Conservation (phyloP, 2,329 filamentous ascomycete species). For the Alternaria burnsii region DNA sequence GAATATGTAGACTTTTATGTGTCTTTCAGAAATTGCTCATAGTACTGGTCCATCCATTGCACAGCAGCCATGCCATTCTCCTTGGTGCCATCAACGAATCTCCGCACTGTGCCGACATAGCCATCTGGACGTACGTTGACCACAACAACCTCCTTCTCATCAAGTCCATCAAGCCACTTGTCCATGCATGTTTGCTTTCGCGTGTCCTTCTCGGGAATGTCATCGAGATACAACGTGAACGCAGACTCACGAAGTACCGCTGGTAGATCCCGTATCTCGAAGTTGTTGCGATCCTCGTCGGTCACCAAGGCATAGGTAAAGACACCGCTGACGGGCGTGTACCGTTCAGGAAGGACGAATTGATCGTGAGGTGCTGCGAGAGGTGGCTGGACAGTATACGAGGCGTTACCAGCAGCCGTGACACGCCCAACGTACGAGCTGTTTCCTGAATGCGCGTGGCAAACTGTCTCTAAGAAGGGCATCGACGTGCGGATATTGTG, state of each 20-base stretch:
- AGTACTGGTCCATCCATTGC: slow-evolving; percentile 62
- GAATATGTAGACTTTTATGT: slow-evolving; percentile 11
- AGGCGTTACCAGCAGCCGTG: slow-evolving; percentile 66
- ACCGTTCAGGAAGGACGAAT: slow-evolving; percentile 72
- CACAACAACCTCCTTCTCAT: slow-evolving; percentile 66
- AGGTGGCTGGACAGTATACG: slow-evolving; percentile 68
- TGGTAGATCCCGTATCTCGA: slow-evolving; percentile 74
- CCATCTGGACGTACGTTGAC: slow-evolving; percentile 77
- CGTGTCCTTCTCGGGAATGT: slow-evolving; percentile 66
- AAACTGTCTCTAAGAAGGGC: slow-evolving; percentile 68
- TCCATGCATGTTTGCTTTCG: slow-evolving; percentile 64
- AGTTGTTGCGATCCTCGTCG: slow-evolving; percentile 66
- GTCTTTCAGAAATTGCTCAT: slow-evolving; percentile 56
- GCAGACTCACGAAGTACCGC: slow-evolving; percentile 68
- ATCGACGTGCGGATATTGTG: slow-evolving; percentile 65
- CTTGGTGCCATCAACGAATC: slow-evolving; percentile 46
- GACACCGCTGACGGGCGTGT: slow-evolving; percentile 71
- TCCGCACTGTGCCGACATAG: slow-evolving; percentile 72
- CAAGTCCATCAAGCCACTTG: slow-evolving; percentile 73
- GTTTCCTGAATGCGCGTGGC: slow-evolving; percentile 60
- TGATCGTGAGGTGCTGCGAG: slow-evolving; percentile 68
- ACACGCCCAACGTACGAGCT: slow-evolving; percentile 67
- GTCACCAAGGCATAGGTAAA: slow-evolving; percentile 74
- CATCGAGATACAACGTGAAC: slow-evolving; percentile 78
- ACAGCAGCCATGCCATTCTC: slow-evolving; percentile 48